phyloP scores from a whole-genome alignment of 2,329 filamentous ascomycete genomes.

The Cladophialophora bantiana region DNA sequence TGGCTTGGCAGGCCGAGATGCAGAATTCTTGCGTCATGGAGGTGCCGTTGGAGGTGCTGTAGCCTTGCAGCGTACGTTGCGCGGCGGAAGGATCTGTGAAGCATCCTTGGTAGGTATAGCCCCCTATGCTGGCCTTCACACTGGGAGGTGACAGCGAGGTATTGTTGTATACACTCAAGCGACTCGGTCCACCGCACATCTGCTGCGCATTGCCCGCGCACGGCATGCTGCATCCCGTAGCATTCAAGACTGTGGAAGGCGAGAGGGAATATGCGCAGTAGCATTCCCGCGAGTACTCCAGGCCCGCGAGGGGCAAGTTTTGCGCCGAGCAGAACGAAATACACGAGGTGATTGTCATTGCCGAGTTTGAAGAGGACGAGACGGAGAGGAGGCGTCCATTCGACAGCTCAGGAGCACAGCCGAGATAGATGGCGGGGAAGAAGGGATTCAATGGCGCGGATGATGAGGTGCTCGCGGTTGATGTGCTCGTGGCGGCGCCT shows the following conservation, averaged over 20 bases:
- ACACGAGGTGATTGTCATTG: conserved; percentile 54
- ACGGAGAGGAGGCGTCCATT: conserved; percentile 52
- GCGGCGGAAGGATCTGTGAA: conserved; percentile 34
- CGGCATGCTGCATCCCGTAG: conserved; percentile 39
- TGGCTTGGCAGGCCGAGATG: conserved; percentile 31
- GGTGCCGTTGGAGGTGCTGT: conserved; percentile 55
- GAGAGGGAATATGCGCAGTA: conserved; percentile 41
- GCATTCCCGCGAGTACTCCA: conserved; percentile 49
- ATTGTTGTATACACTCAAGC: conserved; percentile 32
- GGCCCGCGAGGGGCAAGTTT: conserved; percentile 32
- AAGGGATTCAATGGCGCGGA: conserved; percentile 13
- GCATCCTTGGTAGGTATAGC: conserved; percentile 36
- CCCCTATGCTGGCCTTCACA: conserved; percentile 16
- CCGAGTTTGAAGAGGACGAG: conserved; percentile 51
- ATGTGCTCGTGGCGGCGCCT: neutral
- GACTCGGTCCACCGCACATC: conserved; percentile 41
- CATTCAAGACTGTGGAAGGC: conserved; percentile 24
- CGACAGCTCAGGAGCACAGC: conserved; percentile 31
- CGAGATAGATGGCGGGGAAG: conserved; percentile 26
- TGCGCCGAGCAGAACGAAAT: conserved; percentile 35
- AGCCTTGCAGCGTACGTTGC: conserved; percentile 27
- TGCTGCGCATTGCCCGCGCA: conserved; percentile 39
- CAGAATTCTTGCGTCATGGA: conserved; percentile 54
- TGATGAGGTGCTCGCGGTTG: conserved; percentile 1
- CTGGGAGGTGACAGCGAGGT: conserved; percentile 29